Evolutionary conservation across 306 rosid species (phyloP), one percentile per base, ranked within the genome.

Genomic region (Myrica gale): DNA sequence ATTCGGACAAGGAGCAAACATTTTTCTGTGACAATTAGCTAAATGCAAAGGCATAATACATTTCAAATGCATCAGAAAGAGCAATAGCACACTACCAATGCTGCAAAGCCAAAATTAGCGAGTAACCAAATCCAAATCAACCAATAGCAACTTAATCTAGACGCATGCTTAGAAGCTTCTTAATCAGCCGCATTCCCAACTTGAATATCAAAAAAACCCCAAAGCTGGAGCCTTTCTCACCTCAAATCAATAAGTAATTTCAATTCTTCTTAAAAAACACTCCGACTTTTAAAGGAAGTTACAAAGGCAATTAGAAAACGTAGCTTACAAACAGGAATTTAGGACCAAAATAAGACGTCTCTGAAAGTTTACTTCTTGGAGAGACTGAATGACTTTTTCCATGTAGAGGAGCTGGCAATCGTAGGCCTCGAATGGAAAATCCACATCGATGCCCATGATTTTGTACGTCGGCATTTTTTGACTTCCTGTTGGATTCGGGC

Each of bases 361-460:
- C 26, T 43, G 37, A 15, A 75, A 42, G 26, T 82, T 78, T 88
- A 91, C 98, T 83, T 85, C 79, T 80, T 94, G 96, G 69, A 94
- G 95, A 69, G 98, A 86, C 71, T 90, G 96, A 10, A 92, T 84
- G 82, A 94, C 97, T 83, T 92, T 94, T 26, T 94, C 98, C 98
- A 94, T 94, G 87, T 92, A 92, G 73, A 92, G 90, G 68, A 94
- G 80, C 82, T 94, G 98, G 75, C 95, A 90, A 77, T 92, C 97
- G 87, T 94, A 92, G 39, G 98, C 96, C 80, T 87, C 93, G 9
- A 76, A 94, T 1, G 98, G 98, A 41, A 94, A 92, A 77, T 92
- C 97, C 4, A 94, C 92, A 79, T 88, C 83, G 81, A 94, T 78
- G 78, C 96, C 98, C 78, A 96, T 83, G 42, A 92, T 82, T 60